phyloP scores from a whole-genome alignment of 2,329 filamentous ascomycete genomes.

The Aspergillus jensenii region DNA sequence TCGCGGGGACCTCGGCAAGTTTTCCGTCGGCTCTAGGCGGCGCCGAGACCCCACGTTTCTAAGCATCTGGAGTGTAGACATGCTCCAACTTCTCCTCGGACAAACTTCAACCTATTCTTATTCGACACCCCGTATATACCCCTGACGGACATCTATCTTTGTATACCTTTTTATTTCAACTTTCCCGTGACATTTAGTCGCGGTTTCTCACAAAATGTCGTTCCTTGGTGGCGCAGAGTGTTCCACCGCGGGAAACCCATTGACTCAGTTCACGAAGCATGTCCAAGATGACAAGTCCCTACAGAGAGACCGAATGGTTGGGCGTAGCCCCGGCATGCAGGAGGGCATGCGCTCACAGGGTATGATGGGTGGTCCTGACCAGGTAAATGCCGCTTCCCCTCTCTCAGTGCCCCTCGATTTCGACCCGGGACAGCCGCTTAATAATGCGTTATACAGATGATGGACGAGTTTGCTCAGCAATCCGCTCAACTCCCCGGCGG shows the following conservation, averaged over 20 bases:
- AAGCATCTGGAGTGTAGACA: conserved; percentile 10
- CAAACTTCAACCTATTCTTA: conserved; percentile 5
- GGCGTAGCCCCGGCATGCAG: conserved; percentile 68
- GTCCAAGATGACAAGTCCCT: conserved; percentile 94
- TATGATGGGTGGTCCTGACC: conserved; percentile 70
- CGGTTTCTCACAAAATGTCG: conserved; percentile 65
- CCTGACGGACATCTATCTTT: background rate
- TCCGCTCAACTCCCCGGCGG: conserved; percentile 60
- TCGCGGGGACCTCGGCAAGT: conserved; percentile 22
- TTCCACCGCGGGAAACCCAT: conserved; percentile 91
- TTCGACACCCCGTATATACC: conserved; percentile 1
- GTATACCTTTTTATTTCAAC: background rate
- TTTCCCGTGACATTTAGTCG: background rate
- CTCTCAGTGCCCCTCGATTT: background rate
- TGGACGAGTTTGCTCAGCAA: conserved; percentile 90
- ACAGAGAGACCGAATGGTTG: conserved; percentile 84
- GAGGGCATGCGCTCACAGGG: conserved; percentile 75
- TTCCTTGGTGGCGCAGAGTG: conserved; percentile 96
- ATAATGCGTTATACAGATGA: conserved; percentile 61
- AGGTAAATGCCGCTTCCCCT: conserved; percentile 46
- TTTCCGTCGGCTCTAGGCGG: conserved; percentile 17
- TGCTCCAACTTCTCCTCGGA: conserved; percentile 6
- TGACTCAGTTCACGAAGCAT: conserved; percentile 97
- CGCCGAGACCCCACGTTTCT: conserved; percentile 26
- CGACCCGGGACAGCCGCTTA: conserved; percentile 25